Conservation (phyloP, 2,329 filamentous ascomycete species). For the Aspergillus neoniger region DNA sequence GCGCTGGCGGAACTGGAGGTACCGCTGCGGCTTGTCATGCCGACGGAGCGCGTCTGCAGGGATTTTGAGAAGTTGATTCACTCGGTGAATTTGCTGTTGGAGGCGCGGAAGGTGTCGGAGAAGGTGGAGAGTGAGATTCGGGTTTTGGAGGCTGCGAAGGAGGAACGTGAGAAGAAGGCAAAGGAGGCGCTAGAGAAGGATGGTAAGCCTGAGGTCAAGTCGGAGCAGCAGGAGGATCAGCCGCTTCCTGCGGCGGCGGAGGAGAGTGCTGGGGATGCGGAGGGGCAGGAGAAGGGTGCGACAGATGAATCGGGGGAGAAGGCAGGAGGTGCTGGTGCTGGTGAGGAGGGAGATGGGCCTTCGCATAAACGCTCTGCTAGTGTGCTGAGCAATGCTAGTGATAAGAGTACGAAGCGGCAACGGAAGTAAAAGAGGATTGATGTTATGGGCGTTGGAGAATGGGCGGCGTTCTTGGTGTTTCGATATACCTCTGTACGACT, state of each 20-base stretch:
- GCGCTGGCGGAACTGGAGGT: slow-evolving; percentile 52
- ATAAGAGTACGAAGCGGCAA: slow-evolving; percentile 57
- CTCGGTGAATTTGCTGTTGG: slow-evolving; percentile 50
- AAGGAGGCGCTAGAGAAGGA: slow-evolving; percentile 31
- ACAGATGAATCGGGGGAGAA: neutral
- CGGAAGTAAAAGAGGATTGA: slow-evolving; percentile 38
- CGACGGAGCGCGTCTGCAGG: slow-evolving; percentile 52
- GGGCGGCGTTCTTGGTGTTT: slow-evolving; percentile 15
- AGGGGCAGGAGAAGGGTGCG: slow-evolving; percentile 11
- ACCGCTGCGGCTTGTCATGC: slow-evolving; percentile 51
- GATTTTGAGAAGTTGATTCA: slow-evolving; percentile 53
- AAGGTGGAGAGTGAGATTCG: slow-evolving; percentile 53
- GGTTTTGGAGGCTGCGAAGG: slow-evolving; percentile 46
- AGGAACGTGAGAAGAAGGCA: slow-evolving; percentile 41
- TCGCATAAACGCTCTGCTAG: slow-evolving; percentile 78
- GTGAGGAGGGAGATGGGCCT: slow-evolving; percentile 22
- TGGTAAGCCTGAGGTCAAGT: slow-evolving; percentile 36
- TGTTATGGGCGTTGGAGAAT: slow-evolving; percentile 3
- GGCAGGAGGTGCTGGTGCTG: slow-evolving; percentile 17
- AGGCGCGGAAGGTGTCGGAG: slow-evolving; percentile 50
- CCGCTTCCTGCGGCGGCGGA: slow-evolving; percentile 8
- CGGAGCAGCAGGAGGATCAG: slow-evolving; percentile 37
- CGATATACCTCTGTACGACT: slow-evolving; percentile 37
- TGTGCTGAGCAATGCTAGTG: slow-evolving; percentile 70
- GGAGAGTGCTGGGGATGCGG: slow-evolving; percentile 19